These are phyloP conservation scores for Aspergillus avenaceus DNA, from an alignment of 495 filamentous ascomycete genomes.

Conservation along the genomic window DNA sequence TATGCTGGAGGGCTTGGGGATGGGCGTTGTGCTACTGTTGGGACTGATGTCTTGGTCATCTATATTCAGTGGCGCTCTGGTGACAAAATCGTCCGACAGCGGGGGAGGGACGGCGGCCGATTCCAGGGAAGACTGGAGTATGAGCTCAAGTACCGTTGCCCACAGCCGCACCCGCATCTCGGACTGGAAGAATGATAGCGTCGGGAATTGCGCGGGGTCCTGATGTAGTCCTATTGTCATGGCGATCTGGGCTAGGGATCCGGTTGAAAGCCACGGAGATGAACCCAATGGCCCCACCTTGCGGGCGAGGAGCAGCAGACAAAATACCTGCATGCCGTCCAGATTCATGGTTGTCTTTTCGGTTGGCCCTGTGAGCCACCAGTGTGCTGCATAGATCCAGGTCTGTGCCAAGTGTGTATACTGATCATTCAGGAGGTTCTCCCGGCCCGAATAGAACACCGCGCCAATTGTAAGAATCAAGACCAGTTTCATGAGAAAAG, in stretches of 20 bases:
- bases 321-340: slow-evolving; percentile 45
- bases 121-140: slow-evolving; percentile 38
- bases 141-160: slow-evolving; percentile 54
- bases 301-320: slow-evolving; percentile 46
- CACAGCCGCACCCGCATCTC: slow-evolving; percentile 55
- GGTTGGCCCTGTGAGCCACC: slow-evolving; percentile 48
- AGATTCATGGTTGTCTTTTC: slow-evolving; percentile 41
- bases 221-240: slow-evolving; percentile 52
- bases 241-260: slow-evolving; percentile 43
- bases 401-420: slow-evolving; percentile 5
- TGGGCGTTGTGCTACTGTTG: slow-evolving; percentile 15
- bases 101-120: slow-evolving; percentile 34
- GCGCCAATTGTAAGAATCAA: slow-evolving; percentile 22
- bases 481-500: slow-evolving; percentile 20
- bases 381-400: slow-evolving; percentile 51
- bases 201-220: slow-evolving; percentile 46
- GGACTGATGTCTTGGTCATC: slow-evolving; percentile 45
- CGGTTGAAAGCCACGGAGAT: slow-evolving; percentile 46
- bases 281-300: slow-evolving; percentile 42
- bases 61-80: slow-evolving; percentile 38
- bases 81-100: slow-evolving; percentile 46
- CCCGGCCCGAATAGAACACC: slow-evolving; percentile 20
- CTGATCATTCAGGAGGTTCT: background rate
- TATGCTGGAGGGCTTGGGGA: slow-evolving; percentile 22
- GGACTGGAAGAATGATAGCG: slow-evolving; percentile 38